Percentiles rank a stretch among this genome's conserved stretches.
Evolutionary conservation across 345 rosid species (phyloP).

Genomic region (Heritiera littoralis): DNA sequence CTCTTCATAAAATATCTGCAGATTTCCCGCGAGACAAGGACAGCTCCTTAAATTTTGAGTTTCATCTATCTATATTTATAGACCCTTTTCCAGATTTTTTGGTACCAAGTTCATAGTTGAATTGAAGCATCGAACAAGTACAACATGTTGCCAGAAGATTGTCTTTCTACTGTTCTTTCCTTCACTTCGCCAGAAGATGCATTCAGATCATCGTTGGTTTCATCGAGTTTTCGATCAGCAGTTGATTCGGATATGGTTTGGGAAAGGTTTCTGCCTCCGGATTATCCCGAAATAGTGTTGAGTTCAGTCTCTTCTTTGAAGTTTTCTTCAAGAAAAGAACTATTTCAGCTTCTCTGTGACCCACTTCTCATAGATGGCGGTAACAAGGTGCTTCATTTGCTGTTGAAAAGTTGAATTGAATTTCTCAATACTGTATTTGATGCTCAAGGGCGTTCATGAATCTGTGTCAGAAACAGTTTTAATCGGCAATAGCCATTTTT

Average conservation of each 20-base stretch:
- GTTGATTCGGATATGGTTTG: slow-evolving; percentile 59
- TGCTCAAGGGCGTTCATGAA: too few relatives aligned
- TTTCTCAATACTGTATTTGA: neutral
- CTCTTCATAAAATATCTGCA: neutral
- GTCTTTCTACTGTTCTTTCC: slow-evolving; percentile 55
- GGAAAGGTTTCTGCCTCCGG: slow-evolving; percentile 58
- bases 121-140: neutral
- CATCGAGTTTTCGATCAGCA: slow-evolving; percentile 53
- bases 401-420: neutral
- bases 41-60: neutral
- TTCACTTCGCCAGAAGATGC: slow-evolving; percentile 63
- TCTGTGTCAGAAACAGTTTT: too few relatives aligned
- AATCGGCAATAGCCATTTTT: neutral
- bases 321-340: slow-evolving; percentile 60
- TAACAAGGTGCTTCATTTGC: slow-evolving; percentile 36
- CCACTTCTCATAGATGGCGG: slow-evolving; percentile 54
- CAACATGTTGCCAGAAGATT: slow-evolving; percentile 55
- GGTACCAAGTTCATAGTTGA: neutral
- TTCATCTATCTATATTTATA: neutral
- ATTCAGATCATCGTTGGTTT: slow-evolving; percentile 46
- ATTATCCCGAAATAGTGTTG: slow-evolving; percentile 34
- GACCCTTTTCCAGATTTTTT: neutral
- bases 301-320: slow-evolving; percentile 23
- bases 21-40: neutral
- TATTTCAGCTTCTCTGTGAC: slow-evolving; percentile 48